A percentile compares a stretch with the other conserved stretches of the same genome.
Conservation (phyloP, 164 flowering plant genomes). For the Houttuynia cordata region DNA sequence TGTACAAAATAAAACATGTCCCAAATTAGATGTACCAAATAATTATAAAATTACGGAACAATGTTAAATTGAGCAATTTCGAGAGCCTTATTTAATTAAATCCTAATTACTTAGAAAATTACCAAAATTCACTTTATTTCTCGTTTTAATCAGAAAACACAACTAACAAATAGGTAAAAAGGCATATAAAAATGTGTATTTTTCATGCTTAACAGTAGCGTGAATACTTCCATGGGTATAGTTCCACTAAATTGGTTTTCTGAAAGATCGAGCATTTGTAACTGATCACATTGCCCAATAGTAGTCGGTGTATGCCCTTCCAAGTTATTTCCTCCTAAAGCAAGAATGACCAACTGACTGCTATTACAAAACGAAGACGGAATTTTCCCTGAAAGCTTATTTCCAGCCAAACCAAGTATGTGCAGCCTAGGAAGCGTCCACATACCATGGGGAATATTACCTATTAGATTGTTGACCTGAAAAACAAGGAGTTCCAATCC, state of each 20-base stretch:
- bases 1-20: too few species aligned
- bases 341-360: not conserved
- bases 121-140: too few species aligned
- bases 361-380: constrained; percentile 20
- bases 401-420: not conserved
- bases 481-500: constrained; percentile 1
- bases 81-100: too few species aligned
- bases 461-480: constrained; percentile 11
- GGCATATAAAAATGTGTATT: too few species aligned
- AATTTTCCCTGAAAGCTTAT: constrained; percentile 5
- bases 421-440: constrained; percentile 2
- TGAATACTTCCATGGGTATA: constrained; percentile 6
- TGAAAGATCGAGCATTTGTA: constrained; percentile 1
- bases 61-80: too few species aligned
- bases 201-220: too few species aligned
- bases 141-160: too few species aligned
- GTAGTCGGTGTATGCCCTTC: constrained; percentile 11
- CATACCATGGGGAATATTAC: constrained; percentile 8
- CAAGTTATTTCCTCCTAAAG: constrained; percentile 5
- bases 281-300: not conserved
- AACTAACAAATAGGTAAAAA: too few species aligned
- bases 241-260: constrained; percentile 5
- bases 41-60: too few species aligned
- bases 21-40: too few species aligned
- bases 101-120: too few species aligned